These are phyloP conservation scores for Guyanaporus albipodus DNA, from an alignment of 768 basidiomycete species.

Conservation along the genomic window DNA sequence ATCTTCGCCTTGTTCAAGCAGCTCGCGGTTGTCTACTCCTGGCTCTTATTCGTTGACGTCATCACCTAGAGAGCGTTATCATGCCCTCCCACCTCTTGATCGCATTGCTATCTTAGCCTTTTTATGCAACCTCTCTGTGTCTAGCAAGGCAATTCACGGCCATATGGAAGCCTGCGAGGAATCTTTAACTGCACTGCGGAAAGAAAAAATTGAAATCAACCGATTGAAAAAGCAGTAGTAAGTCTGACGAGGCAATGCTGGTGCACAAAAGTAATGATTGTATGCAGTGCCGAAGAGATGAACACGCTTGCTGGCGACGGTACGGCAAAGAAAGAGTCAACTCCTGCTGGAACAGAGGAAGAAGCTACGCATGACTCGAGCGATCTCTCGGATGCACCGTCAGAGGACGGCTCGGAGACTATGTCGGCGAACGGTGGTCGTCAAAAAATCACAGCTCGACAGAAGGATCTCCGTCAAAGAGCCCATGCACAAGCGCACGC, in stretches of 20 bases:
- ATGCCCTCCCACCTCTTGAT: constrained; percentile 66
- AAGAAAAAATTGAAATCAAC: constrained; percentile 95
- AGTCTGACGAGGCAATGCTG: constrained; percentile 33
- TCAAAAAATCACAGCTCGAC: constrained; percentile 45
- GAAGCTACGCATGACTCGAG: constrained; percentile 65
- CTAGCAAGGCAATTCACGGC: constrained; percentile 81
- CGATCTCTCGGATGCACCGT: constrained; percentile 66
- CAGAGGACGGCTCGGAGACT: constrained; percentile 61
- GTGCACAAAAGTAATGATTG: constrained; percentile 11
- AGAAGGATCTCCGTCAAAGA: constrained; percentile 50
- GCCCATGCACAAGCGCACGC: constrained; percentile 57
- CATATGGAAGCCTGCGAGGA: constrained; percentile 91
- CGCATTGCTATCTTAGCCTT: constrained; percentile 85
- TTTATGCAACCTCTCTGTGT: constrained; percentile 85
- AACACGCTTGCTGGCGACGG: constrained; percentile 54
- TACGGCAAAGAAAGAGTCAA: constrained; percentile 45
- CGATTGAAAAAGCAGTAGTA: constrained; percentile 84
- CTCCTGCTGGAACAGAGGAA: constrained; percentile 41
- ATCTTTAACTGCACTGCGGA: constrained; percentile 85
- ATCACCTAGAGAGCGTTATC: constrained; percentile 66
- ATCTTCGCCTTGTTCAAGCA: constrained; percentile 40
- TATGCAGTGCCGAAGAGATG: constrained; percentile 68
- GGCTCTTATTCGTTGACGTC: constrained; percentile 40
- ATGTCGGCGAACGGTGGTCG: constrained; percentile 40
- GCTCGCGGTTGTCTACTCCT: constrained; percentile 49